Conservation (phyloP, 441 rosid species). For the Bruguiera hainesii region DNA sequence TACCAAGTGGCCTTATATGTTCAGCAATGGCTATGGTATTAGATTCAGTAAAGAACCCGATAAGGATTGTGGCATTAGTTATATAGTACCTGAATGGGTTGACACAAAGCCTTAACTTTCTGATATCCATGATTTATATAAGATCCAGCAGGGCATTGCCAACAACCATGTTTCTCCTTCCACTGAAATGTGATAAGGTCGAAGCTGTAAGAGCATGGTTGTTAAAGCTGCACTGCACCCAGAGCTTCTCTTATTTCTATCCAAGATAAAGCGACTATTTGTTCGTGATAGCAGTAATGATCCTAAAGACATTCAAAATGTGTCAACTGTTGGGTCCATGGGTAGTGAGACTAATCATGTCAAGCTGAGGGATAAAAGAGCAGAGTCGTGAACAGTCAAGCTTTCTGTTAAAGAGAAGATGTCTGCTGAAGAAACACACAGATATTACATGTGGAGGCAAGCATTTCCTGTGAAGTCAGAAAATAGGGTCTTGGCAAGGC, state of each 20-base stretch:
- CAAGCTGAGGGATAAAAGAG: constrained; percentile 1
- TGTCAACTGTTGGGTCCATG: neutral
- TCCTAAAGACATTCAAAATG: neutral
- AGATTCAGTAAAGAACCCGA: constrained; percentile 19
- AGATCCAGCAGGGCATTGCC: constrained; percentile 8
- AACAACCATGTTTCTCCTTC: constrained; percentile 7
- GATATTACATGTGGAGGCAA: constrained; percentile 12
- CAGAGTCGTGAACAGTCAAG: neutral
- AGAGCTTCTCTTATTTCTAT: constrained; percentile 18
- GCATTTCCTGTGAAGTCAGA: constrained; percentile 12
- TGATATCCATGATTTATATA: constrained; percentile 9
- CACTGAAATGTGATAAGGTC: constrained; percentile 17
- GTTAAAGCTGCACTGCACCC: constrained; percentile 13
- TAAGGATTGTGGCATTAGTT: constrained; percentile 12
- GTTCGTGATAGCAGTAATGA: neutral
- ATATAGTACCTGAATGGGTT: constrained; percentile 22
- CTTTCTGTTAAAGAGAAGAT: neutral
- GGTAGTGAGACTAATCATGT: neutral
- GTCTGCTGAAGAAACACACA: neutral
- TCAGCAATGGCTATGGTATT: constrained; percentile 18
- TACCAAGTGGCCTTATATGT: constrained; percentile 17
- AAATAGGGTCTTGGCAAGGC: constrained; percentile 2
- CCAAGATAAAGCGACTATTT: constrained; percentile 8
- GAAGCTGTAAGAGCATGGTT: constrained; percentile 13
- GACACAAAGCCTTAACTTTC: neutral